These are phyloP conservation scores for Epichloe typhina DNA, from an alignment of 2,329 filamentous ascomycete species.

Conservation along the genomic window DNA sequence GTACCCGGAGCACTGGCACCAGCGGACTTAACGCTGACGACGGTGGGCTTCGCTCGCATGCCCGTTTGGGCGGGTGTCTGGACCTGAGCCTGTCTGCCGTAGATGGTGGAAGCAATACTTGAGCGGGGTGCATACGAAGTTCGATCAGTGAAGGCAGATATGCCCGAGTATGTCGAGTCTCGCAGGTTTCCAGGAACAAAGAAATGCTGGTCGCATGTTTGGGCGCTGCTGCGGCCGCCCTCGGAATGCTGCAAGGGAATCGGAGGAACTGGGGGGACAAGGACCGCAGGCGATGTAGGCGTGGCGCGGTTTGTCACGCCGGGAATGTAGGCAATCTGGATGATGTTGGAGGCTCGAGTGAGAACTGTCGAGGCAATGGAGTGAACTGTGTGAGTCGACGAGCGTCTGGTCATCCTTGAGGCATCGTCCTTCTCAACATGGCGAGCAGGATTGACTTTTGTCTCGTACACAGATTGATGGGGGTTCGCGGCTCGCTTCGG, in stretches of 20 bases:
- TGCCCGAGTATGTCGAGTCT: slow-evolving; percentile 78
- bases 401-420: slow-evolving; percentile 37
- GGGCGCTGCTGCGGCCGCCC: slow-evolving; percentile 31
- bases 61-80: slow-evolving; percentile 74
- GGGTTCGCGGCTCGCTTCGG: slow-evolving; percentile 51
- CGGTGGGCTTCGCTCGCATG: slow-evolving; percentile 75
- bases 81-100: slow-evolving; percentile 79
- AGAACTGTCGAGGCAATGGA: slow-evolving; percentile 93
- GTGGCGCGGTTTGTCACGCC: slow-evolving; percentile 88
- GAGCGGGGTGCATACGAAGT: slow-evolving; percentile 51
- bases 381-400: slow-evolving; percentile 72
- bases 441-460: slow-evolving; percentile 34
- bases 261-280: slow-evolving; percentile 87
- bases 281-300: slow-evolving; percentile 64
- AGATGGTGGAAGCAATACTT: slow-evolving; percentile 86
- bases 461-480: slow-evolving; percentile 39
- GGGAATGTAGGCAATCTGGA: slow-evolving; percentile 97
- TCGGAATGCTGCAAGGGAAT: slow-evolving; percentile 58
- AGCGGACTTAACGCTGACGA: slow-evolving; percentile 80
- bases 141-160: slow-evolving; percentile 49
- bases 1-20: slow-evolving; percentile 39
- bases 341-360: slow-evolving; percentile 94
- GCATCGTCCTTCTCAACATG: slow-evolving; percentile 33
- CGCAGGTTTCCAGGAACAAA: slow-evolving; percentile 84
- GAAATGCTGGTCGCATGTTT: slow-evolving; percentile 67